Evolutionary conservation across 2,329 filamentous ascomycete genomes (phyloP), one percentile per base, ranked within the genome.

Genomic region (Claviceps capensis): DNA sequence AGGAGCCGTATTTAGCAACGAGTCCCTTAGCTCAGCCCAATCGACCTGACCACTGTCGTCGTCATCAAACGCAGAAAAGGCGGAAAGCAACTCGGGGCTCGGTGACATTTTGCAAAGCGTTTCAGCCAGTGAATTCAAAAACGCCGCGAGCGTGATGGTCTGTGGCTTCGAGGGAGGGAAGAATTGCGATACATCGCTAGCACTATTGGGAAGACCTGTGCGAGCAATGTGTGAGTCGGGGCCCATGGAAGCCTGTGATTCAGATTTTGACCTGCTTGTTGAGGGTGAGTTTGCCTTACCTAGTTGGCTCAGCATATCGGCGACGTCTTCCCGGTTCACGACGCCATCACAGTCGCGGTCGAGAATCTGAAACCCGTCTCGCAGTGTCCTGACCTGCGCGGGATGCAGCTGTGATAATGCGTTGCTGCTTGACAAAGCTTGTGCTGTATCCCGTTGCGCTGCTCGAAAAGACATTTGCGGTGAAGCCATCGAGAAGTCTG

Each of bases 21-120:
- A 88, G 59, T 93, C 87, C 46, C 86, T 81, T 56, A 98, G 69
- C 66, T 95, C 88, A 0, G 72, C 77, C 19, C 95, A 71, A 63
- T 97, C 89, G 41, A 97, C 82, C 67, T 96, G 89, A 3, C 93
- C 93, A 61, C 86, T 93, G 65, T 98, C 93, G 56, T 95, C 89
- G 56, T 95, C 87, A 63, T 98, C 93, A 64, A 97, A 97, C 0
- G 93, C 93, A 2, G 88, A 88, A 59, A 98, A 91, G 0, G 93
- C 93, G 1, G 89, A 91, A 19, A 88, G 72, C 9, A 98, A 77
- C 64, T 98, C 93, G 16, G 81, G 77, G 22, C 82, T 79, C 0
- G 86, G 83, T 0, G 88, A 94, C 17, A 97, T 73, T 0, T 82
- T 78, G 1, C 81, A 79, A 3, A 97, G 73, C 2, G 86, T 77